Evolutionary conservation across 768 basidiomycete genomes (phyloP).

Genomic region (Boletus edulis): DNA sequence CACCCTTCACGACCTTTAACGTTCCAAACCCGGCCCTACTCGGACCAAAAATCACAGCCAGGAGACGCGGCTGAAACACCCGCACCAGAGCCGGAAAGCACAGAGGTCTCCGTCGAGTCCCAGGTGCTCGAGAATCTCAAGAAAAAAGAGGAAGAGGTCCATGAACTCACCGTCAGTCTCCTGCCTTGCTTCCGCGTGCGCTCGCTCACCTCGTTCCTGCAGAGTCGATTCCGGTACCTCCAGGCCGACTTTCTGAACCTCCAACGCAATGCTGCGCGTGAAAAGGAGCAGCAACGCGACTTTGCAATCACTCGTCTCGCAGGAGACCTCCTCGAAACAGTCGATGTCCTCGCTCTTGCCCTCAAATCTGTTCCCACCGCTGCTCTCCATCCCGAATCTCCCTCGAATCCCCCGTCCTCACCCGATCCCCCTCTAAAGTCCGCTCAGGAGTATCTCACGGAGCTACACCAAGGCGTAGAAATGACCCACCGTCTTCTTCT

Average conservation of each 20-base stretch:
- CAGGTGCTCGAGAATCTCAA: slow-evolving; percentile 58
- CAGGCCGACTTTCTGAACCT: slow-evolving; percentile 96
- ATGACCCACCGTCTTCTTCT: slow-evolving; percentile 89
- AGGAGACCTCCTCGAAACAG: slow-evolving; percentile 81
- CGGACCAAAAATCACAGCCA: slow-evolving; percentile 46
- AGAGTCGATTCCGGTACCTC: slow-evolving; percentile 88
- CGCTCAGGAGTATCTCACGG: slow-evolving; percentile 55
- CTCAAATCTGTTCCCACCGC: slow-evolving; percentile 72
- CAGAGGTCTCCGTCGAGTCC: slow-evolving; percentile 33
- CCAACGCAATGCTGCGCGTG: slow-evolving; percentile 85
- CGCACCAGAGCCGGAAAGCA: slow-evolving; percentile 14
- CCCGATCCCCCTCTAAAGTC: slow-evolving; percentile 45
- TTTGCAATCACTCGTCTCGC: slow-evolving; percentile 94
- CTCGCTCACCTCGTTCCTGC: slow-evolving; percentile 8
- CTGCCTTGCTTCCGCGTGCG: background rate
- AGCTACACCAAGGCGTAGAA: slow-evolving; percentile 83
- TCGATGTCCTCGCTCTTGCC: slow-evolving; percentile 86
- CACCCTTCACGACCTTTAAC: slow-evolving; percentile 22
- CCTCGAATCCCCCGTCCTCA: slow-evolving; percentile 24
- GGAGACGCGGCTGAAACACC: slow-evolving; percentile 10
- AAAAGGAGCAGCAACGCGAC: slow-evolving; percentile 90
- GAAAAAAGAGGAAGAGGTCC: slow-evolving; percentile 76
- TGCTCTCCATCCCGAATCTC: slow-evolving; percentile 35
- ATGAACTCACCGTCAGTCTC: slow-evolving; percentile 74
- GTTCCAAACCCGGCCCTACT: slow-evolving; percentile 48